phyloP scores from a whole-genome alignment of 2,329 filamentous ascomycete species.

The Penicillium sp. region DNA sequence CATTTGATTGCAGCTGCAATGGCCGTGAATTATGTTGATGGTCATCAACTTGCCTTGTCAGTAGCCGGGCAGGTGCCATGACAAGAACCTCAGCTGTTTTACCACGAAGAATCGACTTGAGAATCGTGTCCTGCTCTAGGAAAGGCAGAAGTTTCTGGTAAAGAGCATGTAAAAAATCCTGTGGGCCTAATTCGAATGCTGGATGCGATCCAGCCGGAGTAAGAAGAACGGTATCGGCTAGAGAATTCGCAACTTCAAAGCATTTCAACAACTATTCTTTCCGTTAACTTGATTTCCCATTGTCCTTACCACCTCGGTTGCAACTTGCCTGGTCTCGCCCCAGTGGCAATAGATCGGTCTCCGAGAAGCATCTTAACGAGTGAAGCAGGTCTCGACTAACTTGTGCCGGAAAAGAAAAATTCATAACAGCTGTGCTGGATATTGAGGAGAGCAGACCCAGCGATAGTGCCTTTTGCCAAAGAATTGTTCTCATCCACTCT shows the following conservation, averaged over 20 bases:
- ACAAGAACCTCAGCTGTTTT: constrained; percentile 31
- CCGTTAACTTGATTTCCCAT: not conserved
- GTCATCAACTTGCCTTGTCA: not conserved
- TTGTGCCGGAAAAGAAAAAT: constrained; percentile 26
- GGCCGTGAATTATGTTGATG: not conserved
- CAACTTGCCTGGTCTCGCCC: constrained; percentile 32
- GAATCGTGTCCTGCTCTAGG: constrained; percentile 24
- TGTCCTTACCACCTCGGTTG: not conserved
- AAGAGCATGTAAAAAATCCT: constrained; percentile 31
- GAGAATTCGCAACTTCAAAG: constrained; percentile 33
- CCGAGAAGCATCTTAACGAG: constrained; percentile 23
- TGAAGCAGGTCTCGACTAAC: constrained; percentile 27
- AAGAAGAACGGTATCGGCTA: constrained; percentile 30
- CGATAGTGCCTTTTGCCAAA: constrained; percentile 33
- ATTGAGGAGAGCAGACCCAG: constrained; percentile 27
- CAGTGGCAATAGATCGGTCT: constrained; percentile 29
- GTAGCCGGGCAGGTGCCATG: constrained; percentile 24
- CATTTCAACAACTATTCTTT: constrained; percentile 29
- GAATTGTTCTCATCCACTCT: constrained; percentile 35
- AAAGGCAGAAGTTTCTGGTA: constrained; percentile 33
- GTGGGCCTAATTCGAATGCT: constrained; percentile 24
- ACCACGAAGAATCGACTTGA: constrained; percentile 28
- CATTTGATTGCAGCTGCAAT: not conserved
- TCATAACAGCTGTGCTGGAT: constrained; percentile 19
- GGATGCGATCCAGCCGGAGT: constrained; percentile 2